phyloP scores from a whole-genome alignment of 192 early-diverging fungal genomes.

The Backusella morwellensis region DNA sequence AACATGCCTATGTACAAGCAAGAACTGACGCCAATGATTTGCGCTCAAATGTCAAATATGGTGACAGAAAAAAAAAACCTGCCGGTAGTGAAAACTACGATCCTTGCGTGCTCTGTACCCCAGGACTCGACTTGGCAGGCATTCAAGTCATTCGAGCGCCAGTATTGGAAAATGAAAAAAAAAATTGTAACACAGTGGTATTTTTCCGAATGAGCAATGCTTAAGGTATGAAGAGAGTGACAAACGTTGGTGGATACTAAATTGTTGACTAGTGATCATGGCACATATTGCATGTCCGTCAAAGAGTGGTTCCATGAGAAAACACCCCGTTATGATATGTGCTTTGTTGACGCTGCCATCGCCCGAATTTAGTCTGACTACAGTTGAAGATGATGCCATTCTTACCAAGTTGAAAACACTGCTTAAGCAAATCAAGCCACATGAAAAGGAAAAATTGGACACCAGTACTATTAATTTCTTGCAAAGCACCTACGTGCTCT shows the following conservation, averaged over 20 bases:
- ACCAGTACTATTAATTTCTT: slow-evolving; percentile 27
- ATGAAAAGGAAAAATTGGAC: slow-evolving; percentile 69
- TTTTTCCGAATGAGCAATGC: slow-evolving; percentile 99
- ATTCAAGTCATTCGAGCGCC: slow-evolving; percentile 95
- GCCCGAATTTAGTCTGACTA: slow-evolving; percentile 86
- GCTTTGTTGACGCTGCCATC: slow-evolving; percentile 94
- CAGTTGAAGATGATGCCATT: slow-evolving; percentile 81
- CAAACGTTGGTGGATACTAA: slow-evolving; percentile 82
- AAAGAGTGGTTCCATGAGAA: slow-evolving; percentile 49
- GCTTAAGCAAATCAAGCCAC: slow-evolving; percentile 90
- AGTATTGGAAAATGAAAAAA: slow-evolving; percentile 99
- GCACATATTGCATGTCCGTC: slow-evolving; percentile 94
- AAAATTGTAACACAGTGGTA: slow-evolving; percentile 89
- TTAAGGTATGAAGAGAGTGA: slow-evolving; percentile 46
- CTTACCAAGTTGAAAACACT: slow-evolving; percentile 91
- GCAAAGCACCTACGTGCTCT: no score
- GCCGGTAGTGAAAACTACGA: slow-evolving; percentile 82
- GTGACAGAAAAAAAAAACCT: slow-evolving; percentile 42
- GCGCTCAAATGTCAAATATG: no score
- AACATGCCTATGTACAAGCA: no score
- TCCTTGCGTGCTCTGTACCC: slow-evolving; percentile 87
- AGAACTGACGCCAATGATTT: no score
- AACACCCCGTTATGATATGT: slow-evolving; percentile 72
- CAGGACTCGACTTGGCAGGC: slow-evolving; percentile 64
- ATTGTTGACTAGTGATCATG: slow-evolving; percentile 84